Percentiles rank a stretch among this genome's conserved stretches.
Conservation (phyloP, 2,329 filamentous ascomycete species). For the Coniosporium tulheliwenetii region DNA sequence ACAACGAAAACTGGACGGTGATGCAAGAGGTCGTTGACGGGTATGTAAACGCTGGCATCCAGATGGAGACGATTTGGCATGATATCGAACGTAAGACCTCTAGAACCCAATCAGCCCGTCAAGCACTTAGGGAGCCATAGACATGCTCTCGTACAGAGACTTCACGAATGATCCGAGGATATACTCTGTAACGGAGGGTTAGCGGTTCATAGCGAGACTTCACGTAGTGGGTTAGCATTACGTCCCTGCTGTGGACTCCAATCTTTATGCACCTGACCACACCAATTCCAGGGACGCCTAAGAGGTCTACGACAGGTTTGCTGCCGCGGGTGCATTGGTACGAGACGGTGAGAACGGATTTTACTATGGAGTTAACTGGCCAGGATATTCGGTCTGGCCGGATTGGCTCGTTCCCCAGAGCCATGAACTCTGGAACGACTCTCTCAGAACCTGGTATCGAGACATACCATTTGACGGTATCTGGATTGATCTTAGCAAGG, state of each 20-base stretch:
- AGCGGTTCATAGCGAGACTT: slow-evolving; percentile 32
- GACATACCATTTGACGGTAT: slow-evolving; percentile 9
- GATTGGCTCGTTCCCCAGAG: slow-evolving; percentile 6
- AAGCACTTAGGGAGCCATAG: too few species aligned
- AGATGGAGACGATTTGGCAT: slow-evolving; percentile 17
- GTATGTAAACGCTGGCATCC: slow-evolving; percentile 36
- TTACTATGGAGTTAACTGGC: slow-evolving; percentile 21
- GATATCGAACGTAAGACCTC: slow-evolving; percentile 21
- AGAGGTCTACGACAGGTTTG: slow-evolving; percentile 33
- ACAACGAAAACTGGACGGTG: slow-evolving; percentile 55
- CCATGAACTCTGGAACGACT: slow-evolving; percentile 9
- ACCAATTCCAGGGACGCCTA: slow-evolving; percentile 43
- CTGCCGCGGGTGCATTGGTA: slow-evolving; percentile 32
- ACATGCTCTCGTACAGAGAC: slow-evolving; percentile 42
- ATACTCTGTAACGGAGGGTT: slow-evolving; percentile 29
- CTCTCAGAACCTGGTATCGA: slow-evolving; percentile 7
- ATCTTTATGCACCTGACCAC: slow-evolving; percentile 54
- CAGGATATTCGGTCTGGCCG: slow-evolving; percentile 6
- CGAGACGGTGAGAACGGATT: slow-evolving; percentile 37
- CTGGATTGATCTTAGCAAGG: slow-evolving; percentile 12
- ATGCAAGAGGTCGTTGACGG: slow-evolving; percentile 40
- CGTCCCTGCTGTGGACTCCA: slow-evolving; percentile 39
- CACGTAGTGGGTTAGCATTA: slow-evolving; percentile 38
- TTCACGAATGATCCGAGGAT: slow-evolving; percentile 37
- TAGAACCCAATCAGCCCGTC: too few species aligned